A percentile compares a stretch with the other conserved stretches of the same genome.
Evolutionary conservation across 306 rosid genomes (phyloP).

Genomic region (Crotalaria pallida): DNA sequence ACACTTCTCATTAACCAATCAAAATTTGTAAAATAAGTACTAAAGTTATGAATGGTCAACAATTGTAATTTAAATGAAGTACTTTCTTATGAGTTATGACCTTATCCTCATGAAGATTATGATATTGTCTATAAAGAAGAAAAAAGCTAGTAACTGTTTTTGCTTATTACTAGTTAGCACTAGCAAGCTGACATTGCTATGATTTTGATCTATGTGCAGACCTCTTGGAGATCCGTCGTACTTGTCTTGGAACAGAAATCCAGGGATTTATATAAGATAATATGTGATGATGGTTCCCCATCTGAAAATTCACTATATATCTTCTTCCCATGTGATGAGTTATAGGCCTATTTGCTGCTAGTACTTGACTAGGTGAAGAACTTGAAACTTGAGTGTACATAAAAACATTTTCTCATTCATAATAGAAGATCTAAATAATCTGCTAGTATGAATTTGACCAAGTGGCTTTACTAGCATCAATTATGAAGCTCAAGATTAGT

Average conservation of each 20-base stretch:
- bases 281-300: not conserved
- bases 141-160: not conserved
- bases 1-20: too few relatives aligned
- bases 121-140: not conserved
- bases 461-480: not conserved
- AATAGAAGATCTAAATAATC: not conserved
- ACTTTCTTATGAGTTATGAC: not conserved
- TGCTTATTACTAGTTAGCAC: not conserved
- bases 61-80: not conserved
- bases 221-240: conserved; percentile 90
- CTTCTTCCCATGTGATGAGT: not conserved
- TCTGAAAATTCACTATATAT: not conserved
- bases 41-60: not conserved
- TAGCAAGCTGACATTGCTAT: conserved; percentile 19
- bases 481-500: not conserved
- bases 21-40: too few relatives aligned
- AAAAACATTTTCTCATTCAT: not conserved
- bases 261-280: conserved; percentile 27
- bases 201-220: conserved; percentile 47
- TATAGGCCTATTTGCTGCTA: not conserved
- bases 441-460: not conserved
- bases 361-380: conserved; percentile 1
- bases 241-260: conserved; percentile 78
- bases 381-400: conserved; percentile 20
- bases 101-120: not conserved